Percentiles rank a stretch among this genome's conserved stretches.
Conservation (phyloP, 176 grass and related monocot species). For the Coix lacrymajobi region DNA sequence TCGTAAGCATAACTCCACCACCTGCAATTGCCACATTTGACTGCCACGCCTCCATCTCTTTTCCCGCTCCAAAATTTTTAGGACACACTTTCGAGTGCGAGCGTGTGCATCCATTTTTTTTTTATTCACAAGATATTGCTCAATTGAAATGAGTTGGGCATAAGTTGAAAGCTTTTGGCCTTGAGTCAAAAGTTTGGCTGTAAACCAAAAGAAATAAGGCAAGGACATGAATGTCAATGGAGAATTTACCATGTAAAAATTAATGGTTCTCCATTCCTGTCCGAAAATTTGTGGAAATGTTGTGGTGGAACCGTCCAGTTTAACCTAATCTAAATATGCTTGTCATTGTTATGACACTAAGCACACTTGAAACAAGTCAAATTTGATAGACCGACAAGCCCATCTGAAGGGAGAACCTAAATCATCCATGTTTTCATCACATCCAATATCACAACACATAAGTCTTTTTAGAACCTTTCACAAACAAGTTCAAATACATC, state of each 20-base stretch:
- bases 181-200: not conserved
- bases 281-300: no score
- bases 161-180: not conserved
- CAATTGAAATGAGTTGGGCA: not conserved
- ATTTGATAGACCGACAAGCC: not conserved
- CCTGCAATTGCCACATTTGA: not conserved
- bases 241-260: no score
- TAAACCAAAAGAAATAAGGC: not conserved
- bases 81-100: not conserved
- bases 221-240: no score
- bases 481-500: not conserved
- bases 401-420: not conserved
- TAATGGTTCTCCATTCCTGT: no score
- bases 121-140: not conserved
- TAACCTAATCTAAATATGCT: no score
- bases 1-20: not conserved
- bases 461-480: not conserved
- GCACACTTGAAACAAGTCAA: not conserved
- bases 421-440: not conserved
- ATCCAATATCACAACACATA: not conserved
- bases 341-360: not conserved
- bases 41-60: not conserved
- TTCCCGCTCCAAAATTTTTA: not conserved
- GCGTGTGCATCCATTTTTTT: not conserved
- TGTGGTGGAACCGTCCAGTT: no score